Conservation (phyloP, 768 basidiomycete genomes). For the Tricholoma terreum region DNA sequence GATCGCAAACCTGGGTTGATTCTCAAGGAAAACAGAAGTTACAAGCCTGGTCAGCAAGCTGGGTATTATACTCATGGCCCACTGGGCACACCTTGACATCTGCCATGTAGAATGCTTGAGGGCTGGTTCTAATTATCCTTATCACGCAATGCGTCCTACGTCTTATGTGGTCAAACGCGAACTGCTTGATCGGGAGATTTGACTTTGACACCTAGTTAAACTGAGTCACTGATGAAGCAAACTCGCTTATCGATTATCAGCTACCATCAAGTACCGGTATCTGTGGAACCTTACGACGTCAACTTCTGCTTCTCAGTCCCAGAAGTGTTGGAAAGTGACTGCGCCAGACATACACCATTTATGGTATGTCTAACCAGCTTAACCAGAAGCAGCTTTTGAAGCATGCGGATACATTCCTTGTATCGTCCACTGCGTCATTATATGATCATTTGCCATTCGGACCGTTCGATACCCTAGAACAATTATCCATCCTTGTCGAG, state of each 20-base stretch:
- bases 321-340: conserved; percentile 40
- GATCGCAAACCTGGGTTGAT: conserved; percentile 69
- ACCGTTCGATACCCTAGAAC: conserved; percentile 37
- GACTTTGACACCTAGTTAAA: too few species aligned
- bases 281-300: conserved; percentile 27
- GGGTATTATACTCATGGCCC: too few species aligned
- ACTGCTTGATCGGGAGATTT: too few species aligned
- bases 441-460: conserved; percentile 50
- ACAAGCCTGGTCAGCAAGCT: conserved; percentile 45
- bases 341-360: conserved; percentile 50
- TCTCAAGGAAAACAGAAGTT: conserved; percentile 52
- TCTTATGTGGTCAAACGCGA: too few species aligned
- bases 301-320: conserved; percentile 53
- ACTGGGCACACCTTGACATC: too few species aligned
- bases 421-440: conserved; percentile 35
- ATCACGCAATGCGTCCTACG: too few species aligned
- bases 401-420: conserved; percentile 41
- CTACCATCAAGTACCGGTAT: too few species aligned
- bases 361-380: conserved; percentile 31
- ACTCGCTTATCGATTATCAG: too few species aligned
- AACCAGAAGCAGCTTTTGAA: conserved; percentile 34
- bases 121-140: too few species aligned
- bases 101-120: too few species aligned
- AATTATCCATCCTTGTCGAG: conserved; percentile 35
- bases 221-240: too few species aligned